phyloP scores from a whole-genome alignment of 2,329 filamentous ascomycete species.

The Nothophaeocryptopus gaeumannii region DNA sequence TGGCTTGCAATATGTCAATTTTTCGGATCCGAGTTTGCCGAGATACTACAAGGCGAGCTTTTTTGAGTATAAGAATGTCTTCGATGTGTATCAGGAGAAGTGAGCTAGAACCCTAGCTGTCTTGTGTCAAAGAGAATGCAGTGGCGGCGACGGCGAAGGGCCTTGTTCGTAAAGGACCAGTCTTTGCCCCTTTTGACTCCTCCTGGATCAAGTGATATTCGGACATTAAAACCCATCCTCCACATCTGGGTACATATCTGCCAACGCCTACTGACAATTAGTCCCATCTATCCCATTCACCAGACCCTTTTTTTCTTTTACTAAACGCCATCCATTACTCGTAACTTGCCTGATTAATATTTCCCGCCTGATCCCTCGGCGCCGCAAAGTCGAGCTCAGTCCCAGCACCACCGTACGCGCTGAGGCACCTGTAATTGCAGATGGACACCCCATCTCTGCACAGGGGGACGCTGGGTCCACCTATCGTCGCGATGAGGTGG shows the following conservation, averaged over 20 bases:
- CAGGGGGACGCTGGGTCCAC: not conserved
- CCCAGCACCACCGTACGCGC: not conserved
- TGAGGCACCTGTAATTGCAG: not conserved
- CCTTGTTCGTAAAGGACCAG: no score
- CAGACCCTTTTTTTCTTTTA: no score
- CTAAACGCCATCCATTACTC: no score
- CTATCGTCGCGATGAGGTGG: not conserved
- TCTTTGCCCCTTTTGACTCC: no score
- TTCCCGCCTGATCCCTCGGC: not conserved
- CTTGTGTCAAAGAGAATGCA: no score
- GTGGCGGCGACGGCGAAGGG: no score
- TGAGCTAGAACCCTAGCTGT: no score
- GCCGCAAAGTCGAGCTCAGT: not conserved
- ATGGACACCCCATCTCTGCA: not conserved
- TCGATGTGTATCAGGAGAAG: slow-evolving; percentile 29
- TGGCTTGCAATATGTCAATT: slow-evolving; percentile 40
- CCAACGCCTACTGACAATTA: not conserved
- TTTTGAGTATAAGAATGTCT: slow-evolving; percentile 37
- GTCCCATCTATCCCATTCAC: no score
- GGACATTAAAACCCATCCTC: not conserved
- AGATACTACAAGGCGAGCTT: slow-evolving; percentile 39
- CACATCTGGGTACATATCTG: not conserved
- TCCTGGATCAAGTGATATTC: slow-evolving; percentile 1
- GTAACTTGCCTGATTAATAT: not conserved
- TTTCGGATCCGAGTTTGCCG: slow-evolving; percentile 34